These are phyloP conservation scores for Citrus sinensis DNA, from an alignment of 345 rosid genomes.

Conservation along the genomic window DVS_A1.0 CM039167.1:3380501-3381000, in stretches of 20 bases:
- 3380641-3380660: slow-evolving; percentile 32
- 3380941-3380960: slow-evolving; percentile 15
- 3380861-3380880: slow-evolving; percentile 1
- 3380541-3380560: neutral
- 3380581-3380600: slow-evolving; percentile 1
- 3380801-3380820: slow-evolving; percentile 29
- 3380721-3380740: neutral
- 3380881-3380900: neutral
- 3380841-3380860: neutral
- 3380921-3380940: slow-evolving; percentile 26
- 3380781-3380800: slow-evolving; percentile 31
- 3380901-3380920: slow-evolving; percentile 26
- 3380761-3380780: neutral
- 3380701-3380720: neutral
- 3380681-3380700: neutral
- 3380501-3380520: no score
- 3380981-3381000: slow-evolving; percentile 54
- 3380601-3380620: slow-evolving; percentile 17
- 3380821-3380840: slow-evolving; percentile 46
- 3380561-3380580: neutral
- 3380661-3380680: slow-evolving; percentile 18
- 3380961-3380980: slow-evolving; percentile 35
- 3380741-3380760: neutral
- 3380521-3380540: neutral
- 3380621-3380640: slow-evolving; percentile 23